Evolutionary conservation across 2,329 filamentous ascomycete species (phyloP), one percentile per base, ranked within the genome.

Genomic region (Aspergillus sp.): DNA sequence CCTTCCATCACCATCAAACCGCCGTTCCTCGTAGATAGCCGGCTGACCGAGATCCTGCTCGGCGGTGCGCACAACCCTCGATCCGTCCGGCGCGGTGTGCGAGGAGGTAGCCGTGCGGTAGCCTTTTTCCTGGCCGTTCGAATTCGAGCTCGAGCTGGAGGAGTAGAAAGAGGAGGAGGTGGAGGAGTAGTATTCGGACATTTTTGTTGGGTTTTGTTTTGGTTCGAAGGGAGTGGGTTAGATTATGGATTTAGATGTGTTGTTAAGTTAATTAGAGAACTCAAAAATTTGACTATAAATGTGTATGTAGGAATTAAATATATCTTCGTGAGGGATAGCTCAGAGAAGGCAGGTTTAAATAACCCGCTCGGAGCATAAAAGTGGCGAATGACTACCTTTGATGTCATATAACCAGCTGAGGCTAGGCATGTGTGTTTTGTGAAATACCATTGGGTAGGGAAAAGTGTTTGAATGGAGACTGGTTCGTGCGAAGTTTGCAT

Each of bases 1-100:
- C 56, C 73, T 69, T 10, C 73, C 73, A 4, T 67, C 67, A 6
- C 61, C 63, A 59, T 76, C 73, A 60, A 71, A 76, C 7, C 66
- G 70, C 1, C 68, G 66, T 55, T 76, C 73, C 56, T 76, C 73
- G 16, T 75, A 55, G 6, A 73, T 57, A 10, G 69, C 64, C 6
- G 73, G 72, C 36, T 73, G 63, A 24, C 74, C 74, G 2, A 76
- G 65, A 36, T 74, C 73, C 55, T 76, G 73, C 20, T 67, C 66
- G 1, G 70, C 68, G 12, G 73, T 74, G 49, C 72, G 72, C 6
- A 76, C 70, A 54, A 69, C 62, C 2, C 71, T 76, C 22, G 65
- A 69, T 20, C 74, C 74, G 50, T 73, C 65, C 0, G 65, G 65
- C 18, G 73, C 66, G 22, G 72, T 76, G 42, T 71, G 66, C 4